These are phyloP conservation scores for Pleurotus tuoliensis DNA, from an alignment of 768 basidiomycete genomes.

Conservation along the genomic window DNA sequence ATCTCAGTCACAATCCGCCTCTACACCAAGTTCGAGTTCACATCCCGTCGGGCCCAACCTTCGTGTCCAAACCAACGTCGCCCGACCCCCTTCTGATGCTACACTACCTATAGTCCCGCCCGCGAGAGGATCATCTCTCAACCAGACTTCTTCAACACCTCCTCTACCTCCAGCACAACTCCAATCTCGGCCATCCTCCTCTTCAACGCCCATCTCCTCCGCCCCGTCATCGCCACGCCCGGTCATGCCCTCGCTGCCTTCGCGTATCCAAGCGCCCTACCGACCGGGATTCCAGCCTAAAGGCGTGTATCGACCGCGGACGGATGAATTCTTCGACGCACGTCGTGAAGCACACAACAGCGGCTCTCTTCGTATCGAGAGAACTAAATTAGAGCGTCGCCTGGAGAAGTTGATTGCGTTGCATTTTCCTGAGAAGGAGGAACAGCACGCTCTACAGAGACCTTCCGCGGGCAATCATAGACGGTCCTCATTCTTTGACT, in stretches of 20 bases:
- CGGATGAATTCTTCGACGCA: constrained; percentile 71
- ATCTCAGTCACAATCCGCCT: background rate
- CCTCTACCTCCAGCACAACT: constrained; percentile 6
- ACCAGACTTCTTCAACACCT: constrained; percentile 4
- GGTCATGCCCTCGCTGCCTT: constrained; percentile 15
- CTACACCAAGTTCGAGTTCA: constrained; percentile 10
- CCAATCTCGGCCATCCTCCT: constrained; percentile 5
- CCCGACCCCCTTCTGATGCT: constrained; percentile 9
- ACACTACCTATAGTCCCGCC: constrained; percentile 12
- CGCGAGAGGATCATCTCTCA: constrained; percentile 14
- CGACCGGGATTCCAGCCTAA: constrained; percentile 92
- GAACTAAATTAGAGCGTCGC: constrained; percentile 79
- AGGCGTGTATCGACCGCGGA: constrained; percentile 75
- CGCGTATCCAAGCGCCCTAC: constrained; percentile 53
- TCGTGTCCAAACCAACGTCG: constrained; percentile 3
- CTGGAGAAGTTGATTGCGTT: constrained; percentile 82
- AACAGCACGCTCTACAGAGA: constrained; percentile 6
- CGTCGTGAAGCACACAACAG: constrained; percentile 30
- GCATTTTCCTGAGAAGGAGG: constrained; percentile 49
- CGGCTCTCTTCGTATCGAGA: constrained; percentile 55
- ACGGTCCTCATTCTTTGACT: constrained; percentile 72
- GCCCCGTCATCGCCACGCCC: constrained; percentile 15
- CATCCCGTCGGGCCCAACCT: constrained; percentile 13
- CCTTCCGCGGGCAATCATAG: constrained; percentile 20
- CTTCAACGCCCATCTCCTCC: constrained; percentile 4